Evolutionary conservation across 2,329 filamentous ascomycete species (phyloP).

Genomic region (Diaporthe australafricana): DNA sequence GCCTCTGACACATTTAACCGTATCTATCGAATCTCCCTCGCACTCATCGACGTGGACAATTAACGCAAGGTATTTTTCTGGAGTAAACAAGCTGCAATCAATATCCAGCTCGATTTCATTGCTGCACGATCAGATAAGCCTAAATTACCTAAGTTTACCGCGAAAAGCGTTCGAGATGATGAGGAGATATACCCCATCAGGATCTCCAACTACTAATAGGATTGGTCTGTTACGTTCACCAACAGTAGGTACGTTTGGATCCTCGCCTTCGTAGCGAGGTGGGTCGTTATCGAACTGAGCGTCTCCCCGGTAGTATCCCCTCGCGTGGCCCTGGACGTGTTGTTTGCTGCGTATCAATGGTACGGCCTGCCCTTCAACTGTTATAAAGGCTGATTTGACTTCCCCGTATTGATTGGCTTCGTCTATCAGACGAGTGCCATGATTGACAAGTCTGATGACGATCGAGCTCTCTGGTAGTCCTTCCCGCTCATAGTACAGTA

Average conservation of each 20-base stretch:
- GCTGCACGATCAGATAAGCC: no score
- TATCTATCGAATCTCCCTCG: background rate
- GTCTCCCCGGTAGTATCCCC: background rate
- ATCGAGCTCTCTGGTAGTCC: background rate
- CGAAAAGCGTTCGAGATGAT: background rate
- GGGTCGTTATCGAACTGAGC: background rate
- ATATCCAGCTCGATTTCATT: background rate
- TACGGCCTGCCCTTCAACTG: background rate
- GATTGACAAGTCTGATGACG: background rate
- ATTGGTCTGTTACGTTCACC: background rate
- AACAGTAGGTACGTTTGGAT: background rate
- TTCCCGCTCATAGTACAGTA: background rate
- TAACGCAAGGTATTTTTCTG: background rate
- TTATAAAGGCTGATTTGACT: background rate
- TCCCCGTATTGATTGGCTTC: background rate
- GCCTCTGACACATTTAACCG: background rate
- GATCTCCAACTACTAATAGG: background rate
- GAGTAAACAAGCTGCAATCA: background rate
- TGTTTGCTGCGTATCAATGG: background rate
- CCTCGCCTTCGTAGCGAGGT: background rate
- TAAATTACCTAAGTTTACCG: no score
- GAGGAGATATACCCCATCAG: background rate
- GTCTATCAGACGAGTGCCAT: background rate
- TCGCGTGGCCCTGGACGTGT: background rate
- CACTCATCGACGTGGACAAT: background rate